Evolutionary conservation across 2,329 filamentous ascomycete species (phyloP), one percentile per base, ranked within the genome.

Genomic region (Dactylellina parvicollis): DNA sequence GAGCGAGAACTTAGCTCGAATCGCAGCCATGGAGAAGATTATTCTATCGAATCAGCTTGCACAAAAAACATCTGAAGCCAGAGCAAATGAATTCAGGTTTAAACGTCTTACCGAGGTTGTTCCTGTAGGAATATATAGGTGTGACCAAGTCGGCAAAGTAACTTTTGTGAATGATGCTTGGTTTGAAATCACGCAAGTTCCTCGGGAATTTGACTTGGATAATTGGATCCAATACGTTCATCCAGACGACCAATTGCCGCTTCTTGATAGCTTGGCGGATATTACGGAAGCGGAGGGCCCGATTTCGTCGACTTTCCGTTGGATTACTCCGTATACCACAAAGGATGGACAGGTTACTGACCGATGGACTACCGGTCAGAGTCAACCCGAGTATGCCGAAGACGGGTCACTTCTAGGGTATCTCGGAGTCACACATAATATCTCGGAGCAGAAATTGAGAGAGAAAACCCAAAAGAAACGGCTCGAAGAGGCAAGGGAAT

Each of bases 71-170:
- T 83, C 85, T 78, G 84, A 86, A 79, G 85, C 84, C 1, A 82
- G 83, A 32, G 59, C 66, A 1, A 88, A 79, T 91, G 65, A 95
- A 79, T 89, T 89, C 28, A 89, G 89, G 69, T 94, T 95, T 79
- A 92, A 90, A 0, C 85, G 90, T 49, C 92, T 95, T 90, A 90
- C 91, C 2, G 91, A 93, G 78, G 91, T 92, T 75, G 90, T 90
- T 0, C 91, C 91, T 0, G 91, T 93, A 0, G 91, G 24, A 40
- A 89, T 96, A 82, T 94, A 94, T 79, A 93, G 94, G 76, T 90
- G 90, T n/a, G 86, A 92, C 78, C 84, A 86, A 0, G 80, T 83
- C 32, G 91, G 92, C 1, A 83, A 85, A 18, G 90, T 95, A 76
- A 90, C 86, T 7, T 94, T 92, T 78, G 91, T 88, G 79, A 96